Percentiles rank a stretch among this genome's conserved stretches.
phyloP scores from a whole-genome alignment of 768 basidiomycete species.

The Tephrocybe rancida region DNA sequence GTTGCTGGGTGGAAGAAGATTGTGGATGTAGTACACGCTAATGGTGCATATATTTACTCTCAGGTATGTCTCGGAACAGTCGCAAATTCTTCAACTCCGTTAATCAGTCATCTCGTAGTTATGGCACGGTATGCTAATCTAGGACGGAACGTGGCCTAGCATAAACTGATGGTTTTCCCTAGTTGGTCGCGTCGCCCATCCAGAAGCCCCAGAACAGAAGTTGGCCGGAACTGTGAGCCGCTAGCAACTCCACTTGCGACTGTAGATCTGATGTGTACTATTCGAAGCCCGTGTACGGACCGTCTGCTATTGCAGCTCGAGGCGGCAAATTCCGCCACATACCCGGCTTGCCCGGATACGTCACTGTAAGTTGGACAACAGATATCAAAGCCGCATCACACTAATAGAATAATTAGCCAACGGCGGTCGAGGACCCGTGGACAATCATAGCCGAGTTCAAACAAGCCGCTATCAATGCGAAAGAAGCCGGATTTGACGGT shows the following conservation, averaged over 20 bases:
- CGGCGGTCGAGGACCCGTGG: slow-evolving; percentile 42
- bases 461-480: slow-evolving; percentile 48
- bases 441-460: slow-evolving; percentile 39
- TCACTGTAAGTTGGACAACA: slow-evolving; percentile 31
- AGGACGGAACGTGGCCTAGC: not conserved
- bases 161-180: not conserved
- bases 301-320: slow-evolving; percentile 44
- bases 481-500: slow-evolving; percentile 58
- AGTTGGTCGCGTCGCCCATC: slow-evolving; percentile 39
- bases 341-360: slow-evolving; percentile 38
- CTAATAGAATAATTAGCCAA: slow-evolving; percentile 30
- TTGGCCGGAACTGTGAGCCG: slow-evolving; percentile 31
- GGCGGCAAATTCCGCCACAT: slow-evolving; percentile 43
- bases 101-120: slow-evolving; percentile 20
- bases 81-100: not conserved
- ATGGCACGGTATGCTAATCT: slow-evolving; percentile 35
- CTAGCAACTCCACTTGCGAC: not conserved
- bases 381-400: not conserved
- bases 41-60: slow-evolving; percentile 43
- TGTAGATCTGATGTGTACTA: not conserved
- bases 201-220: slow-evolving; percentile 41
- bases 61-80: slow-evolving; percentile 32
- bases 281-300: slow-evolving; percentile 43
- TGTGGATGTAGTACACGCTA: slow-evolving; percentile 47
- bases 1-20: slow-evolving; percentile 47